These are phyloP conservation scores for Niebla homalea DNA, from an alignment of 495 filamentous ascomycete genomes.

Conservation along the genomic window DNA sequence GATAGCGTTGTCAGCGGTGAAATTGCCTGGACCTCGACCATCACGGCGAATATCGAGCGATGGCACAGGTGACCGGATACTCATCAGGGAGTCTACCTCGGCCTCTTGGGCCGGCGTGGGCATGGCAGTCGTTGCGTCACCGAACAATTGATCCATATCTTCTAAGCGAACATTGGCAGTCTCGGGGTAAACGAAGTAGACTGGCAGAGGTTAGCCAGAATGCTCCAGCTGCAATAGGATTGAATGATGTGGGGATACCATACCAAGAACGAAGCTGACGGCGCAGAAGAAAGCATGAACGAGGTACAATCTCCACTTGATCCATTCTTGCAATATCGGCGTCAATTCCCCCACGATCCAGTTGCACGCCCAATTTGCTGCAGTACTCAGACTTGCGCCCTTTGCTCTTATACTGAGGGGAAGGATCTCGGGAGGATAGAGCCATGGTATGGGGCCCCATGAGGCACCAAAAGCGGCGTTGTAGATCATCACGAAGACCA, in stretches of 20 bases:
- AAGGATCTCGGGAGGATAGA: conserved; percentile 95
- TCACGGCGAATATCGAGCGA: conserved; percentile 58
- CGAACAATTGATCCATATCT: conserved; percentile 88
- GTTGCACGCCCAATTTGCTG: conserved; percentile 96
- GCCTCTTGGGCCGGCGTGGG: conserved; percentile 55
- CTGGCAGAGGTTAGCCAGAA: conserved; percentile 34
- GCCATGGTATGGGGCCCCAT: conserved; percentile 98
- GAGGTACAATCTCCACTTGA: conserved; percentile 86
- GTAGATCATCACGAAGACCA: conserved; percentile 93
- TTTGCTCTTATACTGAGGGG: conserved; percentile 95
- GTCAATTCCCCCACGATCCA: conserved; percentile 94
- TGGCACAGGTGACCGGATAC: conserved; percentile 59
- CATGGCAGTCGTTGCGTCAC: conserved; percentile 72
- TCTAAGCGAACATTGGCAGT: conserved; percentile 89
- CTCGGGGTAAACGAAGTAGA: conserved; percentile 95
- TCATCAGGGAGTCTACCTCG: conserved; percentile 64
- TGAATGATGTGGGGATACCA: conserved; percentile 24
- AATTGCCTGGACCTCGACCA: conserved; percentile 24
- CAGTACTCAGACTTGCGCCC: conserved; percentile 91
- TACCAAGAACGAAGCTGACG: conserved; percentile 90
- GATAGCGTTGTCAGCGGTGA: conserved; percentile 47
- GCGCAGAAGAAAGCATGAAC: conserved; percentile 96
- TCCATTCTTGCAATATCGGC: conserved; percentile 77
- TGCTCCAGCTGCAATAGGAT: no score
- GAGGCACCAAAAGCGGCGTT: conserved; percentile 96